A percentile compares a stretch with the other conserved stretches of the same genome.
phyloP scores from a whole-genome alignment of 768 basidiomycete genomes.

The Paxillus ammoniavirescens region DNA sequence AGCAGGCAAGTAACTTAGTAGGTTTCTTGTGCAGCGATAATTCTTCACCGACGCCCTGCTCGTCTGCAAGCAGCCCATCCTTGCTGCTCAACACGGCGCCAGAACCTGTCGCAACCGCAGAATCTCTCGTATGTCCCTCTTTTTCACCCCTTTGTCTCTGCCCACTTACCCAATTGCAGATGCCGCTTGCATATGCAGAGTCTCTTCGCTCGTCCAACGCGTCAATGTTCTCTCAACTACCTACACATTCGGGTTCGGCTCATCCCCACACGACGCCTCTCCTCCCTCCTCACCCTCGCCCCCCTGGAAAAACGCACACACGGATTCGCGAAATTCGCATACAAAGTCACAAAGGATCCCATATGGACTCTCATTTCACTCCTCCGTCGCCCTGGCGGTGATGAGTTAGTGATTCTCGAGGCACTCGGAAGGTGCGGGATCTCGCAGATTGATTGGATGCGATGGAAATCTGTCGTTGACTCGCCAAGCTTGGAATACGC shows the following conservation, averaged over 20 bases:
- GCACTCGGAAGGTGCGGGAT: conserved; percentile 34
- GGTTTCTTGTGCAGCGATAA: no score
- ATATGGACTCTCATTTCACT: conserved; percentile 42
- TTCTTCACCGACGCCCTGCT: background rate
- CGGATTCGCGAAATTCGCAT: conserved; percentile 33
- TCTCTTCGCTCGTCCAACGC: conserved; percentile 11
- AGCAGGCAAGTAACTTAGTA: no score
- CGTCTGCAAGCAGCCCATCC: conserved; percentile 4
- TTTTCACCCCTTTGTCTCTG: background rate
- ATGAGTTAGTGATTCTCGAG: conserved; percentile 6
- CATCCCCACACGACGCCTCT: conserved; percentile 7
- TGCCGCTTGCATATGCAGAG: conserved; percentile 18
- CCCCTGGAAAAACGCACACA: conserved; percentile 20
- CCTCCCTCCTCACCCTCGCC: conserved; percentile 21
- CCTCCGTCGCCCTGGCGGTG: conserved; percentile 21
- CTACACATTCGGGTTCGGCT: background rate
- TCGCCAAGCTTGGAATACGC: conserved; percentile 35
- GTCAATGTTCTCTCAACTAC: conserved; percentile 2
- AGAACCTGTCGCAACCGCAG: background rate
- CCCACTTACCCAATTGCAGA: conserved; percentile 11
- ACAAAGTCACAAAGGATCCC: conserved; percentile 37
- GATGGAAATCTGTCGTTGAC: conserved; percentile 38
- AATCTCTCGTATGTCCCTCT: conserved; percentile 1
- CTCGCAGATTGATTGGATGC: conserved; percentile 35
- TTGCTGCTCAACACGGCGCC: background rate